A percentile compares a stretch with the other conserved stretches of the same genome.
Evolutionary conservation across 345 rosid species (phyloP).

Genomic region (Gossypium longicalyx): DNA sequence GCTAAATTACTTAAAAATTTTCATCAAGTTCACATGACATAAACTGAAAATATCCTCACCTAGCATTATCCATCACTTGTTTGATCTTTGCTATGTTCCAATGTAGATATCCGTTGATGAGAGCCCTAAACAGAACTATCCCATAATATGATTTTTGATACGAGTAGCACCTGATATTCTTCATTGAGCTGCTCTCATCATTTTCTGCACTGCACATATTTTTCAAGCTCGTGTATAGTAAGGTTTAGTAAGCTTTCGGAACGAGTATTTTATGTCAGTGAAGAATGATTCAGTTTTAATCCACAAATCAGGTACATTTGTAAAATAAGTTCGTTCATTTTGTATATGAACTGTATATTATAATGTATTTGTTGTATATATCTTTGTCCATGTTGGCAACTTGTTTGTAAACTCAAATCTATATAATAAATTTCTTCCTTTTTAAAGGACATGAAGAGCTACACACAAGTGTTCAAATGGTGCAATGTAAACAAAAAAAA

Average conservation of each 20-base stretch:
- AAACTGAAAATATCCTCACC: neutral
- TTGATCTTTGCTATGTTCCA: neutral
- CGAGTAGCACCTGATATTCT: neutral
- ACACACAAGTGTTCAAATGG: neutral
- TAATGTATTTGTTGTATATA: neutral
- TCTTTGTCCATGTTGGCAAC: neutral
- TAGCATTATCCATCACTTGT: neutral
- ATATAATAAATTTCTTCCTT: too few relatives aligned
- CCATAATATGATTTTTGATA: neutral
- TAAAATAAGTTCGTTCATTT: neutral
- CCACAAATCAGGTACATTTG: neutral
- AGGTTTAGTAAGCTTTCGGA: slow-evolving; percentile 5
- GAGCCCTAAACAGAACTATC: slow-evolving; percentile 13
- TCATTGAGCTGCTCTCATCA: neutral
- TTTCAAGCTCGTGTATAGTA: slow-evolving; percentile 8
- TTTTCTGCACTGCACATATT: slow-evolving; percentile 10
- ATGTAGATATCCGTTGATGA: slow-evolving; percentile 38
- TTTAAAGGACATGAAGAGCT: too few relatives aligned
- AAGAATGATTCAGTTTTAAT: neutral
- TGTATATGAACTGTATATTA: slow-evolving; percentile 15
- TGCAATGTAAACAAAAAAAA: neutral
- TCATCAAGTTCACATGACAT: neutral
- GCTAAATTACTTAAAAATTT: neutral
- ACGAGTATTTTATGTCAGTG: neutral
- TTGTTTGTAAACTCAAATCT: neutral